These are phyloP conservation scores for Caloboletus firmus DNA, from an alignment of 1,284 basidiomycete genomes.

Conservation along the genomic window DNA sequence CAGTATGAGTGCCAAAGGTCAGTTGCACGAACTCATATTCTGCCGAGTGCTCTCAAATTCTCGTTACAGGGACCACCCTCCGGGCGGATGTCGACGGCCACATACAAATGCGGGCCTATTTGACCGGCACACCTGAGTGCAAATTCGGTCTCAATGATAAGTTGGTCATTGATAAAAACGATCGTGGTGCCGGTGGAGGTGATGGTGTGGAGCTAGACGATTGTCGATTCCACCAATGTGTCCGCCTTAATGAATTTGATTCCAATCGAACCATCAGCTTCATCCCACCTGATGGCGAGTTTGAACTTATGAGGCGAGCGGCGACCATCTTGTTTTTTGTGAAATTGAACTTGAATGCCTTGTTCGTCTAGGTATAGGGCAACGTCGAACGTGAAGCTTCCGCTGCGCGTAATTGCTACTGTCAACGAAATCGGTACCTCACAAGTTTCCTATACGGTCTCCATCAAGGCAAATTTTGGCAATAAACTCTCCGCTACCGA, in stretches of 20 bases:
- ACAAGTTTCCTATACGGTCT: slow-evolving; percentile 89
- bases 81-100: slow-evolving; percentile 99
- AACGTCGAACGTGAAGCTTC: slow-evolving; percentile 94
- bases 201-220: slow-evolving; percentile 95
- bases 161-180: slow-evolving; percentile 90
- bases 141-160: slow-evolving; percentile 99
- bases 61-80: slow-evolving; percentile 71
- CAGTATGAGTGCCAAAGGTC: slow-evolving; percentile 94
- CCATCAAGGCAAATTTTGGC: slow-evolving; percentile 87
- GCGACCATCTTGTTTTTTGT: slow-evolving; percentile 4
- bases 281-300: slow-evolving; percentile 98
- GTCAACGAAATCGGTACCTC: slow-evolving; percentile 92
- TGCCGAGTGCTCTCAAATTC: not conserved
- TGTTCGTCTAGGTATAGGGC: slow-evolving; percentile 76
- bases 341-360: slow-evolving; percentile 1
- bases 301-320: slow-evolving; percentile 90
- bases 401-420: slow-evolving; percentile 87
- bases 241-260: slow-evolving; percentile 92
- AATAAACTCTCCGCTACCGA: slow-evolving; percentile 92
- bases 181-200: slow-evolving; percentile 53
- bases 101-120: slow-evolving; percentile 96
- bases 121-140: slow-evolving; percentile 95
- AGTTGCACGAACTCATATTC: slow-evolving; percentile 11
- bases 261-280: slow-evolving; percentile 92
- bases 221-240: slow-evolving; percentile 99